These are phyloP conservation scores for Arabidopsis hybrid DNA, from an alignment of 441 rosid genomes.

Conservation along the genomic window DNA sequence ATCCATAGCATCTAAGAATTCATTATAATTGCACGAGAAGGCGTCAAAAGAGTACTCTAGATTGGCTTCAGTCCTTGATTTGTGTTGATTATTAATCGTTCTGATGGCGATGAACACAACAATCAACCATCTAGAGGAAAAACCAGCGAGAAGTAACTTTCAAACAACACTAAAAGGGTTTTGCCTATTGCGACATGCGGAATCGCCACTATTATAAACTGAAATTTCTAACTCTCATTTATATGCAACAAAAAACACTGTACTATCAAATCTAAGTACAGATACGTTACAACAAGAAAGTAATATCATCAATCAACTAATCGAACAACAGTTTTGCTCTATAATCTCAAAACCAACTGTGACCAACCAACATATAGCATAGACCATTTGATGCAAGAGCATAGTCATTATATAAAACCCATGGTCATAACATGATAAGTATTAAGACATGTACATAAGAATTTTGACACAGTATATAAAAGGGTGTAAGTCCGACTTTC, in stretches of 20 bases:
- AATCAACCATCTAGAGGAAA: conserved; percentile 3
- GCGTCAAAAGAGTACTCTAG: not conserved
- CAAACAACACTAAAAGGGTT: conserved; percentile 6
- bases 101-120: not conserved
- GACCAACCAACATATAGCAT: conserved; percentile 18
- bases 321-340: conserved; percentile 24
- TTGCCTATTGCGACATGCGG: not conserved
- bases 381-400: conserved; percentile 32
- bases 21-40: not conserved
- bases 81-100: not conserved
- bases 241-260: not conserved
- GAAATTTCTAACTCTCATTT: not conserved
- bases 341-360: conserved; percentile 29
- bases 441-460: conserved; percentile 46
- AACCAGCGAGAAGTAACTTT: not conserved
- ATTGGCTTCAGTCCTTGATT: not conserved
- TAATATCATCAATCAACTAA: conserved; percentile 14
- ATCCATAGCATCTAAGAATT: not conserved
- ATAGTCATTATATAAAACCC: conserved; percentile 32
- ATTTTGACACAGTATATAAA: conserved; percentile 38
- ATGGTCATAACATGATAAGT: conserved; percentile 38
- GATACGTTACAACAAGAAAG: not conserved
- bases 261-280: not conserved
- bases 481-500: conserved; percentile 31
- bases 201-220: not conserved